Conservation (phyloP, 768 basidiomycete species). For the Kwoniella shandongensis region DNA sequence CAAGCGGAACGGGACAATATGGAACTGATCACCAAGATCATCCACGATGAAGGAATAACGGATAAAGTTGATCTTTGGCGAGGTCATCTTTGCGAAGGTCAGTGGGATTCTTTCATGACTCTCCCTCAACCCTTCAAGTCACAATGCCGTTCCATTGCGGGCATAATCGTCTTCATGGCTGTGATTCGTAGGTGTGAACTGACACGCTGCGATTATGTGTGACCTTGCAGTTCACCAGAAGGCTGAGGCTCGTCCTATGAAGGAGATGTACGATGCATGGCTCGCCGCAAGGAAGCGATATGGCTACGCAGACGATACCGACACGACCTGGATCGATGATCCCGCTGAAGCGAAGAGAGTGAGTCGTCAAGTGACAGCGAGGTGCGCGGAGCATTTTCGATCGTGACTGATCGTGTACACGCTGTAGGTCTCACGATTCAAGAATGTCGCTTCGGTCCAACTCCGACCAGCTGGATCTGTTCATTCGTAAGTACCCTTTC, state of each 20-base stretch:
- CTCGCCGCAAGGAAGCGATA: background rate
- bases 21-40: constrained; percentile 4
- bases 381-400: too few relatives aligned
- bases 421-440: constrained; percentile 1
- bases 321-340: background rate
- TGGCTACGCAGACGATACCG: background rate
- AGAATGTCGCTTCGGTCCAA: background rate
- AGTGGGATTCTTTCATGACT: too few relatives aligned
- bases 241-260: background rate
- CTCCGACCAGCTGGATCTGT: constrained; percentile 2
- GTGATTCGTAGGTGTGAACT: background rate
- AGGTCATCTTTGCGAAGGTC: background rate
- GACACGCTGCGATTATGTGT: background rate
- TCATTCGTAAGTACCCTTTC: background rate
- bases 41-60: background rate
- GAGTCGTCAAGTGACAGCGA: background rate
- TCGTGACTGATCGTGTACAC: background rate
- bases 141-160: too few relatives aligned
- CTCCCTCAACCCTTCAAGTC: too few relatives aligned
- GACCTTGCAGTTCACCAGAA: constrained; percentile 3
- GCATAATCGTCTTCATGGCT: too few relatives aligned
- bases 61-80: background rate
- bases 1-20: background rate
- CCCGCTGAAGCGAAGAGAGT: background rate
- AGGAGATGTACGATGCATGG: background rate